These are phyloP conservation scores for Fusarium sp. DNA, from an alignment of 2,329 filamentous ascomycete species.

Conservation along the genomic window DNA sequence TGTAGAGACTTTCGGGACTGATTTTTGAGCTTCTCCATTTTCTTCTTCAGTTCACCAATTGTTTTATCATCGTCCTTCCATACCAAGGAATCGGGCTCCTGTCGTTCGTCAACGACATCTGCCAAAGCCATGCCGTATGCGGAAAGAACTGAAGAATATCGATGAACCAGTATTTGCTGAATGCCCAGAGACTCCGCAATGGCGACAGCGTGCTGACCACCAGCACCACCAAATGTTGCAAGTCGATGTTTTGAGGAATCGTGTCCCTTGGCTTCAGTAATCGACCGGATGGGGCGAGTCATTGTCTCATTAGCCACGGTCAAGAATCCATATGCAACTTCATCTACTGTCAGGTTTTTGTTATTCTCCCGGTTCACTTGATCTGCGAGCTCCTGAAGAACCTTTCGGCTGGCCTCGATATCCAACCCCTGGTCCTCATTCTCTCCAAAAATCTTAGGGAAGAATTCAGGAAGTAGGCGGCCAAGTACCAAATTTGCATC, in stretches of 20 bases:
- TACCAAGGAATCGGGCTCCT: constrained; percentile 75
- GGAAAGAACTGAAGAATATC: constrained; percentile 88
- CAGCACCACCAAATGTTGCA: constrained; percentile 91
- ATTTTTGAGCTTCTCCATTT: constrained; percentile 82
- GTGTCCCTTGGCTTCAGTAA: constrained; percentile 92
- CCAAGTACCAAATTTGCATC: constrained; percentile 91
- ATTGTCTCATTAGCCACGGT: constrained; percentile 92
- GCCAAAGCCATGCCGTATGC: constrained; percentile 94
- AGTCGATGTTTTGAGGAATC: constrained; percentile 91
- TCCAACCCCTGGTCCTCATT: constrained; percentile 86
- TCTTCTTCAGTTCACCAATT: constrained; percentile 70
- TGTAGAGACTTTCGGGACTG: constrained; percentile 73
- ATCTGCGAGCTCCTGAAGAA: constrained; percentile 79
- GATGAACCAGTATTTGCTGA: constrained; percentile 83
- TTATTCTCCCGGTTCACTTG: constrained; percentile 81
- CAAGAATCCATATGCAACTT: constrained; percentile 89
- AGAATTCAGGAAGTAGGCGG: constrained; percentile 86
- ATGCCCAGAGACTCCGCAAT: constrained; percentile 88
- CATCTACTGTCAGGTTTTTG: constrained; percentile 78
- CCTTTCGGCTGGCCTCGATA: constrained; percentile 75
- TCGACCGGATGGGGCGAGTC: constrained; percentile 87
- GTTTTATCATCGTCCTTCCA: constrained; percentile 68
- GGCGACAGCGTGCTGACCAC: constrained; percentile 91
- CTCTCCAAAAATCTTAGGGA: constrained; percentile 93
- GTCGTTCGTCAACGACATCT: constrained; percentile 90